Base-by-base conservation (phyloP, 805 yeast species). In the Metschnikowia proteae region DNA sequence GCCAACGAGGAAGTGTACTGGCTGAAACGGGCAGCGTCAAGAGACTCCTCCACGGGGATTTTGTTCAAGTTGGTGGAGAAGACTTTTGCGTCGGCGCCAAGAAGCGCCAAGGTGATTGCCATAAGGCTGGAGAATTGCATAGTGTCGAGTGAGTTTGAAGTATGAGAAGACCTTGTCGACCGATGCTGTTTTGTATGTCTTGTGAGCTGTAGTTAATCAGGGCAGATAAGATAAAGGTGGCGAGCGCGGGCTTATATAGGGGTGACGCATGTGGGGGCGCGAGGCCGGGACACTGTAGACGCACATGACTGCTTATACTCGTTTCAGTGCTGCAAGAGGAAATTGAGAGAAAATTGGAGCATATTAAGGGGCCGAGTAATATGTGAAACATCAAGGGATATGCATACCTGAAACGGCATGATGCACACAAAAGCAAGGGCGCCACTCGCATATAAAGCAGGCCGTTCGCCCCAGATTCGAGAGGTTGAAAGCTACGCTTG, bases 1-100 rank as follows among this genome's bases (percentile, higher is more conserved):
- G 84, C 83, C 61, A 86, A 75, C 23, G 80, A 76, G 39, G 70
- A 61, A 50, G 84, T 69, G 64, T 84, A 85, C 49, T 78, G 76
- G 37, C 67, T 68, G 59, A 78, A 81, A 28, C 71, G 63, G 44
- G 71, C 67, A 41, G 79, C 82, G 51, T 76, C 73, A 54, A 82
- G 70, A 39, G 79, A 75, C 51, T 82, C 84, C 38, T 76, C 82
- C 30, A 75, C 64, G 4, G 88, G 78, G 34, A 77, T 73, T 67
- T 82, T 83, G 60, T 78, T 75, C 61, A 85, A 76, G 57, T 79
- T 78, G 41, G 84, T 79, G 41, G 77, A 71, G 65, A 75, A 81
- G 11, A 71, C 71, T 53, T 75, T 80, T 43, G 81, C 84, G 38
- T 78, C 75, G 23, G 63, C 53, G 10, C 72, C 66, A 32, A 73